Conservation (phyloP, 495 filamentous ascomycete genomes). For the Lophiostoma macrostomum region DNA sequence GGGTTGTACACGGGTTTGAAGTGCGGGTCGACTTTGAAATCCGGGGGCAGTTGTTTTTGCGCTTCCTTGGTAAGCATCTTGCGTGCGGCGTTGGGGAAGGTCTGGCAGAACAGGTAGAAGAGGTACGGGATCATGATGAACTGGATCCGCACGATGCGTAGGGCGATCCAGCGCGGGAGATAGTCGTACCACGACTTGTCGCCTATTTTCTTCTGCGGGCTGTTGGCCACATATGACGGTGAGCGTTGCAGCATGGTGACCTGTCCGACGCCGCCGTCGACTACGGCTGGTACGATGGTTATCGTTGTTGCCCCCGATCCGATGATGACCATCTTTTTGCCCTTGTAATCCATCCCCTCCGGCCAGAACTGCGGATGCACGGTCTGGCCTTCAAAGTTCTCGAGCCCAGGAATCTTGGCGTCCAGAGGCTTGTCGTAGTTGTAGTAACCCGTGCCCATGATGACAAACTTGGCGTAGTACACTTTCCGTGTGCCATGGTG, state of each 20-base stretch:
- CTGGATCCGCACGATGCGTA: constrained; percentile 45
- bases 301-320: constrained; percentile 35
- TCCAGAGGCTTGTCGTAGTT: constrained; percentile 38
- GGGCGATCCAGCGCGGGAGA: constrained; percentile 41
- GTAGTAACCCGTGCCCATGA: constrained; percentile 36
- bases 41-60: constrained; percentile 51
- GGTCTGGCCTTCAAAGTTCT: constrained; percentile 53
- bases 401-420: constrained; percentile 57
- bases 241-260: constrained; percentile 38
- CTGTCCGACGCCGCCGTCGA: constrained; percentile 20
- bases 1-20: constrained; percentile 71
- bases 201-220: constrained; percentile 34
- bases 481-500: constrained; percentile 46
- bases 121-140: constrained; percentile 49
- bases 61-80: constrained; percentile 47
- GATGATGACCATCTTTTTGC: constrained; percentile 34
- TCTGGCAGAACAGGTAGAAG: constrained; percentile 54
- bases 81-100: constrained; percentile 53
- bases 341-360: constrained; percentile 30
- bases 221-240: constrained; percentile 26
- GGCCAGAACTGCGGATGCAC: constrained; percentile 66
- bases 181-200: constrained; percentile 47
- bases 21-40: constrained; percentile 59
- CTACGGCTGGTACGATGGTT: constrained; percentile 30
- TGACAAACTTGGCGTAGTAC: constrained; percentile 23